phyloP scores from a whole-genome alignment of 2,329 filamentous ascomycete species.

The Emmonsiellopsis sp. region DNA sequence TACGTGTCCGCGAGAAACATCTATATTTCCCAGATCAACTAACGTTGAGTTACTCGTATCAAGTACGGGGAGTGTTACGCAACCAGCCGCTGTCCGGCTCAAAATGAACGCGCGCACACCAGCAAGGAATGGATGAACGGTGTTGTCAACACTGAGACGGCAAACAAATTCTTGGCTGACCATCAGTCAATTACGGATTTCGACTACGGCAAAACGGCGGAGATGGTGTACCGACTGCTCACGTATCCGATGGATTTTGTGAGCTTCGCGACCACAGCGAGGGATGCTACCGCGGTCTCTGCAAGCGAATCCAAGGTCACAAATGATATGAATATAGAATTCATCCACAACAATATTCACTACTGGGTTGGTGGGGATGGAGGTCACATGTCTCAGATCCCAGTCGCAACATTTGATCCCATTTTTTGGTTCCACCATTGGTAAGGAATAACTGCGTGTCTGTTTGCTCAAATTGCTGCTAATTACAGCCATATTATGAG shows the following conservation, averaged over 20 bases:
- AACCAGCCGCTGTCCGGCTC: neutral
- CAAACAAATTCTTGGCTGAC: neutral
- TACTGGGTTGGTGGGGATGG: conserved; percentile 46
- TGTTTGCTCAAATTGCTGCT: neutral
- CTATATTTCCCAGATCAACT: neutral
- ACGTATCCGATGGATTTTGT: neutral
- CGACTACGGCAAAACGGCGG: neutral
- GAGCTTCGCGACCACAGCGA: neutral
- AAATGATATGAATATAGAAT: conserved; percentile 18
- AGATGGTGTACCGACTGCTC: neutral
- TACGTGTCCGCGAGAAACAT: neutral
- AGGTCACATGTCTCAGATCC: conserved; percentile 62
- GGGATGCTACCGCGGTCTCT: neutral
- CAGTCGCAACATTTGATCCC: conserved; percentile 72
- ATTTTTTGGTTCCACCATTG: conserved; percentile 3
- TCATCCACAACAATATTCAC: conserved; percentile 40
- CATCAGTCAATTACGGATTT: neutral
- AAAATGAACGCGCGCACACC: neutral
- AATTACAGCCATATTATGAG: neutral
- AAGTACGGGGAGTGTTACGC: neutral
- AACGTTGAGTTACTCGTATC: neutral
- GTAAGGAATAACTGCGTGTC: neutral
- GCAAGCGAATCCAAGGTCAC: neutral
- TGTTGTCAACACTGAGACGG: neutral
- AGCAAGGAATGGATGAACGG: neutral